These are phyloP conservation scores for Fusarium citri DNA, from an alignment of 2,329 filamentous ascomycete species.

Conservation along the genomic window DNA sequence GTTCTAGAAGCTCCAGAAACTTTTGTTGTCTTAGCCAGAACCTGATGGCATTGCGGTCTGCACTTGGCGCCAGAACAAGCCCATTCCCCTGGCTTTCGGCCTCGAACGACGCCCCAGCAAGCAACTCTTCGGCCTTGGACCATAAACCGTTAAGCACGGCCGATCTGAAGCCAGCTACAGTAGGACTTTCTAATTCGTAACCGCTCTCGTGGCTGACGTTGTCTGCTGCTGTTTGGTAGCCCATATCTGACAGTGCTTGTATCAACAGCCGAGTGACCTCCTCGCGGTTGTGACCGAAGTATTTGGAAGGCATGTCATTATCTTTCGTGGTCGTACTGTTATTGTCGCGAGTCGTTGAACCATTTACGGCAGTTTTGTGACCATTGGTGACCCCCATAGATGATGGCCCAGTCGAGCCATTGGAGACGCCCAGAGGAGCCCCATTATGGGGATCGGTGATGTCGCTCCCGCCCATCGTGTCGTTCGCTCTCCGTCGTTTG, in stretches of 20 bases:
- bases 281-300: constrained; percentile 89
- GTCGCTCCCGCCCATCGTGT: constrained; percentile 73
- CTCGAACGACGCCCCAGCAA: constrained; percentile 67
- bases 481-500: constrained; percentile 68
- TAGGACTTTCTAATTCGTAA: constrained; percentile 85
- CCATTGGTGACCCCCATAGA: constrained; percentile 58
- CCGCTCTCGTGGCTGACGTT: constrained; percentile 84
- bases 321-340: constrained; percentile 16
- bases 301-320: constrained; percentile 55
- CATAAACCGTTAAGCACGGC: constrained; percentile 86
- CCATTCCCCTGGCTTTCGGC: constrained; percentile 61
- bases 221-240: constrained; percentile 81
- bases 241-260: constrained; percentile 89
- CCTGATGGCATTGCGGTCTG: constrained; percentile 82
- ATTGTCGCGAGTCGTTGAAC: constrained; percentile 58
- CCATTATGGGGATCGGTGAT: constrained; percentile 66
- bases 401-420: constrained; percentile 56
- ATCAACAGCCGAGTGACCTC: constrained; percentile 94
- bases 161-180: constrained; percentile 85
- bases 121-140: constrained; percentile 83
- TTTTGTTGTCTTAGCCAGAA: constrained; percentile 95
- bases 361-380: constrained; percentile 65
- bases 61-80: constrained; percentile 78
- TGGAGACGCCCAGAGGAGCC: constrained; percentile 54
- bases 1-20: constrained; percentile 89